Base-by-base conservation (phyloP, 2,329 filamentous ascomycete genomes). In the Nemania diffusa region DNA sequence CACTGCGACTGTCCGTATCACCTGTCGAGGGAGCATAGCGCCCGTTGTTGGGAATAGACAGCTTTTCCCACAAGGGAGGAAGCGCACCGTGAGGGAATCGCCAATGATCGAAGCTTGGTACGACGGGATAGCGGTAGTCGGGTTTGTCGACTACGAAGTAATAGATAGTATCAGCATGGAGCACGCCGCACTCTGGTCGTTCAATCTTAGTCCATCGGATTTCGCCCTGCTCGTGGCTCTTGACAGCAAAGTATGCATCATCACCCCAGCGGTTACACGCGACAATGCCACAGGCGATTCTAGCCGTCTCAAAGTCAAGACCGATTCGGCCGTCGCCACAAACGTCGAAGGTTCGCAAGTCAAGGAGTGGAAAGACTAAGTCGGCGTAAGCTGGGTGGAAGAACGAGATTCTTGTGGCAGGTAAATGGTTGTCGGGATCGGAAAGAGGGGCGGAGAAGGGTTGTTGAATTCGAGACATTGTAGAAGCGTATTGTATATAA, bases 71-170 rank as follows among this genome's bases (percentile, higher is more conserved):
- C 27, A 2, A 5, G 5, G 27, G 17, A 22, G 57, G 62, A 5
- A 65, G 48, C 20, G 17, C 27, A 17, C 20, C 40, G 57, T 65
- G 62, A 9, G 62, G 62, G 48, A 65, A 65, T 20, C 62, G 62
- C 62, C 62, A 65, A 20, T 65, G 62, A 27, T 65, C 48, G 50
- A 65, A 65, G 50, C 48, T 50, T 11, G 57, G 48, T 15, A 65
- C 62, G 20, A 65, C 62, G 22, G 62, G 62, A 29, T 61, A 65
- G 11, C 46, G n/a, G 13, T 56, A 3, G 2, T 37, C 15, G 2
- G 46, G 37, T 0, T 22, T 29, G 29, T 61, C 62, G 50, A 65
- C 50, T 26, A 65, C 13, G 11, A 65, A 65, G 32, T 65, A 65
- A 48, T 50, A 65, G 24, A 26, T 20, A 27, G 17, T n/a, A 40